Evolutionary conservation across 2,329 filamentous ascomycete species (phyloP).

Genomic region (Tolypocladium sp.): DNA sequence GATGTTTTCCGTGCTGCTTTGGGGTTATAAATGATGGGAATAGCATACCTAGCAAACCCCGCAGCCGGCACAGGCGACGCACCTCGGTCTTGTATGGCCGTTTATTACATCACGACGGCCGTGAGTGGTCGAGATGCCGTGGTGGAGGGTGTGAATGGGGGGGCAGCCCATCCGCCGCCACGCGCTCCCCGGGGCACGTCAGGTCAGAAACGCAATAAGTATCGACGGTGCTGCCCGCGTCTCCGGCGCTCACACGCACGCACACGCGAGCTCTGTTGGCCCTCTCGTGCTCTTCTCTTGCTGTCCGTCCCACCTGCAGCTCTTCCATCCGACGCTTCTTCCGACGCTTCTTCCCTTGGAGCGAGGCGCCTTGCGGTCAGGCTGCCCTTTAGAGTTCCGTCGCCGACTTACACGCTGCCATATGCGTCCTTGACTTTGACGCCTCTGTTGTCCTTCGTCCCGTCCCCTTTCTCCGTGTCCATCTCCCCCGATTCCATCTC

Average conservation of each 20-base stretch:
- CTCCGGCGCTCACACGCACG: neutral
- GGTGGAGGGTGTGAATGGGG: conserved; percentile 3
- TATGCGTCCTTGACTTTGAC: neutral
- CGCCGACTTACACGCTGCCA: neutral
- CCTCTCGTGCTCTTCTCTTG: neutral
- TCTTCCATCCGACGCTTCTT: neutral
- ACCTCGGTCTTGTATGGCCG: neutral
- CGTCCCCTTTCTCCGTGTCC: neutral
- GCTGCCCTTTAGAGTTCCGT: neutral
- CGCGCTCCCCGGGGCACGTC: neutral
- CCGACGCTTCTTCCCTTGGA: neutral
- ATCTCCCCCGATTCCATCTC: neutral
- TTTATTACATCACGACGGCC: neutral
- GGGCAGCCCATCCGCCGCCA: neutral
- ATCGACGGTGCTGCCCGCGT: neutral
- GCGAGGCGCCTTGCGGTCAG: neutral
- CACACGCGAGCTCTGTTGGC: neutral
- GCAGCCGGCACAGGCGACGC: neutral
- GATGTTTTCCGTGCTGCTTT: neutral
- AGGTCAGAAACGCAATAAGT: conserved; percentile 1
- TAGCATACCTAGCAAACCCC: neutral
- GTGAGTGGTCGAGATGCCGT: neutral
- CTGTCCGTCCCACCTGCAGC: neutral
- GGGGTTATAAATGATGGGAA: neutral
- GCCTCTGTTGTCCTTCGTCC: neutral